Percentiles rank a stretch among this genome's conserved stretches.
Conservation (phyloP, 441 rosid species). For the Populus trichocarpa region DNA sequence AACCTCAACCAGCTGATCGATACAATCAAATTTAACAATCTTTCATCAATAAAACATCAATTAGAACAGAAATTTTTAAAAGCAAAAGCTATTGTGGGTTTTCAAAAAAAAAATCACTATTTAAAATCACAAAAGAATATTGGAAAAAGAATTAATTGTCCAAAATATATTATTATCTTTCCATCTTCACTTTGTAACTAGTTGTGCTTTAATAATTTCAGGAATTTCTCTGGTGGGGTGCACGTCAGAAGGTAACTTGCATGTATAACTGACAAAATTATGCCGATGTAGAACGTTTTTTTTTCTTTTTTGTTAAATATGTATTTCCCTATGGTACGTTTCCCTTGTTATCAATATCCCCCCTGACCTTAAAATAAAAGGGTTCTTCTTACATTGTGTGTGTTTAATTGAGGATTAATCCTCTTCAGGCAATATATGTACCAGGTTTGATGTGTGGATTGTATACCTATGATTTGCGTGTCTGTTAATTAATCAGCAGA, state of each 20-base stretch:
- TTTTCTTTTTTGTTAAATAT: too few relatives aligned
- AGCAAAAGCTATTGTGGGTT: too few relatives aligned
- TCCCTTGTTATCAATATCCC: neutral
- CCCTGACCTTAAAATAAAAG: neutral
- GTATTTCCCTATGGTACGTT: neutral
- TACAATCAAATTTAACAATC: too few relatives aligned
- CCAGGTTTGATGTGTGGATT: neutral
- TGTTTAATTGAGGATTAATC: neutral
- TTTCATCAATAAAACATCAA: too few relatives aligned
- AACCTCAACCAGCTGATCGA: too few relatives aligned
- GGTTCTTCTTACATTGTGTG: neutral
- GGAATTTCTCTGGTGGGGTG: neutral
- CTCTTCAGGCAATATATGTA: neutral
- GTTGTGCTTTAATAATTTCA: neutral
- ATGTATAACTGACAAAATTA: neutral
- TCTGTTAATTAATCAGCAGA: neutral
- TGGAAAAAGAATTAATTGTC: too few relatives aligned
- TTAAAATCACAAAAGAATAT: too few relatives aligned
- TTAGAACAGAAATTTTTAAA: too few relatives aligned
- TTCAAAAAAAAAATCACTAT: too few relatives aligned
- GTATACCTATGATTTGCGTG: neutral
- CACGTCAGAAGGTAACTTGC: neutral
- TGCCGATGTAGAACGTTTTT: neutral
- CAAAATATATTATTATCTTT: too few relatives aligned
- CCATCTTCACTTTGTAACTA: too few relatives aligned